phyloP scores from a whole-genome alignment of 192 early-diverging fungal genomes.

The Entophlyctis luteolus region DNA sequence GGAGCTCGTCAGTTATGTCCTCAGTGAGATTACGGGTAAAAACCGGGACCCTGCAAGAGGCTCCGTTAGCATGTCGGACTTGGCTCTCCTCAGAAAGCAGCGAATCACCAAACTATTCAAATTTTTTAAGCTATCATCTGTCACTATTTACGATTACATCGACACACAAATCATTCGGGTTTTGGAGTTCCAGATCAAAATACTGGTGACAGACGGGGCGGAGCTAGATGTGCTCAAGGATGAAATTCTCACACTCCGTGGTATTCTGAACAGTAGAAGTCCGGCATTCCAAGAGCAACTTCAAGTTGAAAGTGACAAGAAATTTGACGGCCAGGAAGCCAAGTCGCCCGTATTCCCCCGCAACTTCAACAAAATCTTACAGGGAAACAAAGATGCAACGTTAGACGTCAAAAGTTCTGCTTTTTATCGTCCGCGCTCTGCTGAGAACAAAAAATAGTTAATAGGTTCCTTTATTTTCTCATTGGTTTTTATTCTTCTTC shows the following conservation, averaged over 20 bases:
- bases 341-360: neutral
- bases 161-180: constrained; percentile 20
- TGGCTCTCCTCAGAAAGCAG: neutral
- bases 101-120: constrained; percentile 6
- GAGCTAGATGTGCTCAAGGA: constrained; percentile 11
- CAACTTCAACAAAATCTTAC: neutral
- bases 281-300: constrained; percentile 6
- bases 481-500: too few species aligned
- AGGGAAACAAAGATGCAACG: too few species aligned
- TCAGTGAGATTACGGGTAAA: constrained; percentile 5
- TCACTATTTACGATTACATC: constrained; percentile 5
- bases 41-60: neutral
- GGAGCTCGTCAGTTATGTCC: neutral
- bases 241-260: neutral
- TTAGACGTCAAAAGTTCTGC: too few species aligned
- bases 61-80: too few species aligned
- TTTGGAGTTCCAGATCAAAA: constrained; percentile 1
- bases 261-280: constrained; percentile 1
- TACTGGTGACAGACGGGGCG: constrained; percentile 1
- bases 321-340: neutral
- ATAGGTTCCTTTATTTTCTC: too few species aligned
- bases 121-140: constrained; percentile 12
- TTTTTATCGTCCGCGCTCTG: too few species aligned
- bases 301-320: neutral
- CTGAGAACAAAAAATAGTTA: too few species aligned